Evolutionary conservation across 2,329 filamentous ascomycete genomes (phyloP).

Genomic region (Coniochaeta prunicola): DNA sequence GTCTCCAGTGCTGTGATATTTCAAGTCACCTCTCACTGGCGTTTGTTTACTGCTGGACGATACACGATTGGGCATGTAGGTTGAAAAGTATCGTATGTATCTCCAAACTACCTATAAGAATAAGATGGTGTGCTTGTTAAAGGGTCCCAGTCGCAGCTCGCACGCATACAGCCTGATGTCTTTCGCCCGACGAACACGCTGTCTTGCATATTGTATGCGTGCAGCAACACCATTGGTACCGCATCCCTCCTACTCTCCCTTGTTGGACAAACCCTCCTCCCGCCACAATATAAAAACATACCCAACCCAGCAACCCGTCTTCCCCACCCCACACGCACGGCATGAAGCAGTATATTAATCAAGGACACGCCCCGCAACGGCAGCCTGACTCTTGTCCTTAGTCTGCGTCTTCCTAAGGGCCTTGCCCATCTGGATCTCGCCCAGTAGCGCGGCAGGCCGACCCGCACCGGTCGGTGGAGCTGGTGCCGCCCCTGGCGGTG

Average conservation of each 20-base stretch:
- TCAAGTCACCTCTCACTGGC: background rate
- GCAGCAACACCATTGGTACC: background rate
- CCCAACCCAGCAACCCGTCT: background rate
- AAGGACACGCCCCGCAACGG: conserved; percentile 70
- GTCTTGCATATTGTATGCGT: background rate
- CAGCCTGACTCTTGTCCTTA: conserved; percentile 71
- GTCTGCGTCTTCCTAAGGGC: conserved; percentile 81
- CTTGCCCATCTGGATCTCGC: conserved; percentile 75
- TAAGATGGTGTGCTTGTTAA: background rate
- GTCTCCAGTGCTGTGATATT: too few relatives aligned
- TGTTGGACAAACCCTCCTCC: background rate
- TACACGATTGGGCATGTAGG: background rate
- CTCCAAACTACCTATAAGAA: background rate
- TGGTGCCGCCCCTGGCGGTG: conserved; percentile 27
- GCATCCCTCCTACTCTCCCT: background rate
- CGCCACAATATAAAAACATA: background rate
- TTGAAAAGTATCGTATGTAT: background rate
- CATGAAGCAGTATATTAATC: conserved; percentile 22
- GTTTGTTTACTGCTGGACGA: background rate
- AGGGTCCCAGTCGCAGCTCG: too few relatives aligned
- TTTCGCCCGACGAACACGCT: background rate
- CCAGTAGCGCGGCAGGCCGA: conserved; percentile 59
- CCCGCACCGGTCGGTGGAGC: conserved; percentile 30
- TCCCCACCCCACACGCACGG: background rate
- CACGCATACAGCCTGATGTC: background rate